Percentiles rank a stretch among this genome's conserved stretches.
These are phyloP conservation scores for Podaxis sp. DNA, from an alignment of 768 basidiomycete genomes.

Conservation along the genomic window DNA sequence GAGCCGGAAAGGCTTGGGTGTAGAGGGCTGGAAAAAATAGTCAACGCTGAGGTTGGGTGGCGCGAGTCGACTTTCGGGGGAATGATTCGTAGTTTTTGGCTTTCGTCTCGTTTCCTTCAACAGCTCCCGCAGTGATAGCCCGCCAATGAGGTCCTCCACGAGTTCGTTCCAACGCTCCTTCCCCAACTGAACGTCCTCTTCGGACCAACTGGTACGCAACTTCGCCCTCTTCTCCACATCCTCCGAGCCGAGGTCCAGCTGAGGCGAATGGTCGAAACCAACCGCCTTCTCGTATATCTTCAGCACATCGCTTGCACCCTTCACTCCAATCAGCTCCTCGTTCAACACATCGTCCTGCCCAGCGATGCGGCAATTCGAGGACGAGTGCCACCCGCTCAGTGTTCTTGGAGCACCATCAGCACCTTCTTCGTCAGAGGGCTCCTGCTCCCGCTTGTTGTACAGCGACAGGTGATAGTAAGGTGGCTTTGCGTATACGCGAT, in stretches of 20 bases:
- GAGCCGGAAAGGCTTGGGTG: constrained; percentile 41
- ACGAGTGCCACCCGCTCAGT: constrained; percentile 8
- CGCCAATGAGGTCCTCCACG: constrained; percentile 39
- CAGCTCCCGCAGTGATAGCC: background rate
- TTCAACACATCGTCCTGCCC: constrained; percentile 34
- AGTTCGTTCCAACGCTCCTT: constrained; percentile 43
- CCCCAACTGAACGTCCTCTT: constrained; percentile 31
- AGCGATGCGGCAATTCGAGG: constrained; percentile 17
- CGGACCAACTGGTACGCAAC: constrained; percentile 28
- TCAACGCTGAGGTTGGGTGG: constrained; percentile 22
- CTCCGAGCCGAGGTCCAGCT: constrained; percentile 20
- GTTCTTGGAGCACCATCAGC: background rate
- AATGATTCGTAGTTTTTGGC: background rate
- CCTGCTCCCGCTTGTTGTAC: constrained; percentile 9
- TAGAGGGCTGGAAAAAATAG: constrained; percentile 49
- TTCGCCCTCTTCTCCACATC: constrained; percentile 12
- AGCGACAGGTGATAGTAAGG: constrained; percentile 35
- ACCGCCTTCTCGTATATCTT: constrained; percentile 40
- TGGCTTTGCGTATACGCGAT: constrained; percentile 26
- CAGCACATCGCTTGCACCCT: constrained; percentile 35
- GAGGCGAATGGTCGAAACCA: constrained; percentile 35
- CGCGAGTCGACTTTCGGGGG: background rate
- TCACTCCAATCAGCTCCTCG: constrained; percentile 39
- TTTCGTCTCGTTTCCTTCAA: constrained; percentile 2
- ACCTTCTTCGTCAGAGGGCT: constrained; percentile 17